phyloP scores from a whole-genome alignment of 2,329 filamentous ascomycete species.

The Cladosporium sp. region DNA sequence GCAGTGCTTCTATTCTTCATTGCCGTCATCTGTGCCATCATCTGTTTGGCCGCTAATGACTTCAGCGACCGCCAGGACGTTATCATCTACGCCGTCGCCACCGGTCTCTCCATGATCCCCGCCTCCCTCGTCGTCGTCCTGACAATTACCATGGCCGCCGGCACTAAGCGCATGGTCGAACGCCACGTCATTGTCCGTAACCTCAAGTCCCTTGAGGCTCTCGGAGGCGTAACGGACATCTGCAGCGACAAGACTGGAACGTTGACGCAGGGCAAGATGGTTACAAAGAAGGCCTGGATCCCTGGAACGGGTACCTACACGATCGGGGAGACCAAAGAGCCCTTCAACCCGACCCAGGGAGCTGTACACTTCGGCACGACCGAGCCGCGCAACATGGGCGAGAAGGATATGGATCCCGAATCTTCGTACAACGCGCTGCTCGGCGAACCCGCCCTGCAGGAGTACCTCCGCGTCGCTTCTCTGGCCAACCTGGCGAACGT shows the following conservation, averaged over 20 bases:
- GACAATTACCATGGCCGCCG: constrained; percentile 45
- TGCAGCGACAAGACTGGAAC: constrained; percentile 67
- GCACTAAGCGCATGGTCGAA: constrained; percentile 58
- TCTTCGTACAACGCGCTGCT: constrained; percentile 9
- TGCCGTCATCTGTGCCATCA: constrained; percentile 63
- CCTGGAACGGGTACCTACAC: constrained; percentile 56
- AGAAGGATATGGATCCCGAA: constrained; percentile 13
- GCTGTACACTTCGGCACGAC: constrained; percentile 42
- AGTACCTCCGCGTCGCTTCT: constrained; percentile 54
- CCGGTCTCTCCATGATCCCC: constrained; percentile 56
- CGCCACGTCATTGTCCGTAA: constrained; percentile 61
- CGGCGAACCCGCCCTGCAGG: constrained; percentile 35
- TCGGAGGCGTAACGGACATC: constrained; percentile 60
- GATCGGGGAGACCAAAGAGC: constrained; percentile 51
- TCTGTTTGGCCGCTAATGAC: constrained; percentile 60
- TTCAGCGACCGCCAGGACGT: constrained; percentile 50
- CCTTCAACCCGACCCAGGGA: constrained; percentile 56
- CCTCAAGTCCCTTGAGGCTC: constrained; percentile 57
- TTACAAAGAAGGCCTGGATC: constrained; percentile 57
- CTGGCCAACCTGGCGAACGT: constrained; percentile 61
- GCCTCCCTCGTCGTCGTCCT: constrained; percentile 40
- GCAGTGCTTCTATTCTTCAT: constrained; percentile 73
- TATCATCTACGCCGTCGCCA: constrained; percentile 61
- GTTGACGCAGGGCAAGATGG: constrained; percentile 52
- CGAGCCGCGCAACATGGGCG: constrained; percentile 13